These are phyloP conservation scores for Rhodocollybia butyracea DNA, from an alignment of 768 basidiomycete species.

Conservation along the genomic window DNA sequence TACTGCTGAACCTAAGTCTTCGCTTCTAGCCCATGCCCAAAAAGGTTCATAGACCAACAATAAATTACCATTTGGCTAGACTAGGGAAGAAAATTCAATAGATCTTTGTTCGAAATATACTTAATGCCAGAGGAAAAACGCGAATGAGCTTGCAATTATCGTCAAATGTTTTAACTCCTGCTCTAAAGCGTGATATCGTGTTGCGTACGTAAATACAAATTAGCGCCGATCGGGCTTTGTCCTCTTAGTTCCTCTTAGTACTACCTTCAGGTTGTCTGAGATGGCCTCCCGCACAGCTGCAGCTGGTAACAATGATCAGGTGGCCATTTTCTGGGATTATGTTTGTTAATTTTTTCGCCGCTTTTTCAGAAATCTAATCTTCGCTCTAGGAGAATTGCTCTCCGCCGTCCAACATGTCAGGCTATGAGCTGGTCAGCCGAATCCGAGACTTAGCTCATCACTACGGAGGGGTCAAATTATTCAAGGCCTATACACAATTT, in stretches of 20 bases:
- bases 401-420: constrained; percentile 34
- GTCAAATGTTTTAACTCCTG: too few relatives aligned
- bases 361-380: not conserved
- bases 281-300: not conserved
- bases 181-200: too few relatives aligned
- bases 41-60: constrained; percentile 68
- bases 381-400: constrained; percentile 38
- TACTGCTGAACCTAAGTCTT: not conserved
- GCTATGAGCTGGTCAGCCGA: constrained; percentile 42
- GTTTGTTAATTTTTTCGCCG: constrained; percentile 16
- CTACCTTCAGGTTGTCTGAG: too few relatives aligned
- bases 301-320: constrained; percentile 20
- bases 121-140: not conserved
- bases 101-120: constrained; percentile 19
- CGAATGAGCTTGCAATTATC: not conserved
- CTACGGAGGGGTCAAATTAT: constrained; percentile 47
- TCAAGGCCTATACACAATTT: constrained; percentile 56
- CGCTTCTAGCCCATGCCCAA: constrained; percentile 58
- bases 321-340: constrained; percentile 45
- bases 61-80: constrained; percentile 88
- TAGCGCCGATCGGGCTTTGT: not conserved
- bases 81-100: constrained; percentile 73
- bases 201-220: too few relatives aligned
- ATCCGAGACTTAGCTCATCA: constrained; percentile 44
- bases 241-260: not conserved